These are phyloP conservation scores for Poa annua DNA, from an alignment of 176 grass and related monocot species.

Conservation along the genomic window DNA sequence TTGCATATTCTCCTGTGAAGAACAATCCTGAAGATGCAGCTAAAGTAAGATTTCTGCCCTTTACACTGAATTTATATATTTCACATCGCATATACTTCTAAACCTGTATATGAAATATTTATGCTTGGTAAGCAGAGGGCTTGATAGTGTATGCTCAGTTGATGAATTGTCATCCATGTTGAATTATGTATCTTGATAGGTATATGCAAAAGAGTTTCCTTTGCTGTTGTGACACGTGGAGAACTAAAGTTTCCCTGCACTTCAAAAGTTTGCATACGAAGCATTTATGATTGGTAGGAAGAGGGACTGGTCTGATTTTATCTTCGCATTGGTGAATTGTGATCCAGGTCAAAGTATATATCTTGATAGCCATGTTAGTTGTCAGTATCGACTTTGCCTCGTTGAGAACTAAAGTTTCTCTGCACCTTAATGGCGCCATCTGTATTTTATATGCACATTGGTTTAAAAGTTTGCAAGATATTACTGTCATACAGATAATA, in stretches of 20 bases:
- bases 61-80: conserved; percentile 14
- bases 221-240: not conserved
- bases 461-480: not conserved
- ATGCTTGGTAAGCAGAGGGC: not conserved
- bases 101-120: conserved; percentile 4
- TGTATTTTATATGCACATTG: not conserved
- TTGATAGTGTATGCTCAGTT: not conserved
- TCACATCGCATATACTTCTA: not conserved
- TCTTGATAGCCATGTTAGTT: not conserved
- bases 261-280: conserved; percentile 5
- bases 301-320: not conserved
- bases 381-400: not conserved
- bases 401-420: not conserved
- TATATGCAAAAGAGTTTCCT: not conserved
- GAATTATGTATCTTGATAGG: no score
- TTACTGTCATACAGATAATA: not conserved
- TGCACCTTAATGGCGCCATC: not conserved
- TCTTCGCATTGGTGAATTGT: not conserved
- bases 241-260: not conserved
- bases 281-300: not conserved
- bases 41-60: conserved; percentile 61
- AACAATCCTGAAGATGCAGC: conserved; percentile 98
- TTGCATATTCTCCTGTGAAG: conserved; percentile 97
- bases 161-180: no score
- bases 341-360: not conserved